These are phyloP conservation scores for Ceratocystis colombiana DNA, from an alignment of 2,329 filamentous ascomycete genomes.

Conservation along the genomic window DNA sequence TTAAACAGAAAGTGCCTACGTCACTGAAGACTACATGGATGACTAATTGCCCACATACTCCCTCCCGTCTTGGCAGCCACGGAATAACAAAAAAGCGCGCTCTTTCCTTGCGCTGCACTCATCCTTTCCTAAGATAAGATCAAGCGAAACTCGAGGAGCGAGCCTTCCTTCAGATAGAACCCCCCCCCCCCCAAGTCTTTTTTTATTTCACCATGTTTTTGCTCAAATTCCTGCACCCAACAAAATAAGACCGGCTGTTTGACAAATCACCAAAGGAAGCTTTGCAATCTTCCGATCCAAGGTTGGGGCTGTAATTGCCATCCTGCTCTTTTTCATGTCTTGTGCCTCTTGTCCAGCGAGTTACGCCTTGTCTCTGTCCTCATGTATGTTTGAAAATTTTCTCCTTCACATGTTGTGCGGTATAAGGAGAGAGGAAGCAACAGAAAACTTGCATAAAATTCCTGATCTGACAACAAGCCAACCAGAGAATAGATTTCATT, in stretches of 20 bases:
- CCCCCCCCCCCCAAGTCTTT: background rate
- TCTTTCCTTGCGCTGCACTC: background rate
- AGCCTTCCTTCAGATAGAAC: background rate
- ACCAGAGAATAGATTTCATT: background rate
- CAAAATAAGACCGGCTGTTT: no score
- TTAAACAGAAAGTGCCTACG: no score
- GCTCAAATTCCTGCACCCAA: background rate
- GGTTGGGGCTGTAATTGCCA: background rate
- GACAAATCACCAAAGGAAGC: no score
- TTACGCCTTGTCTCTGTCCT: background rate
- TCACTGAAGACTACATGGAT: background rate
- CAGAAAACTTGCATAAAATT: background rate
- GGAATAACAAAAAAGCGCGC: slow-evolving; percentile 4
- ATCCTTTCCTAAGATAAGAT: background rate
- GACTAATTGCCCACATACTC: background rate
- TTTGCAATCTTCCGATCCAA: background rate
- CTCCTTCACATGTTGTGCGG: slow-evolving; percentile 1
- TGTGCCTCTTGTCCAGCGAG: background rate
- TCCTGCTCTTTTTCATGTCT: background rate
- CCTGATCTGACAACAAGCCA: slow-evolving; percentile 6
- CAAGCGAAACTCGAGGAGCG: background rate
- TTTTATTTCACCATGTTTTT: background rate
- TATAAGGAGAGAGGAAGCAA: no score
- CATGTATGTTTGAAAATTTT: slow-evolving; percentile 1
- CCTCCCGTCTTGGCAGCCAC: slow-evolving; percentile 8